Conservation (phyloP, 1,139 yeast species). For the Magnusiomyces magnusii region DNA sequence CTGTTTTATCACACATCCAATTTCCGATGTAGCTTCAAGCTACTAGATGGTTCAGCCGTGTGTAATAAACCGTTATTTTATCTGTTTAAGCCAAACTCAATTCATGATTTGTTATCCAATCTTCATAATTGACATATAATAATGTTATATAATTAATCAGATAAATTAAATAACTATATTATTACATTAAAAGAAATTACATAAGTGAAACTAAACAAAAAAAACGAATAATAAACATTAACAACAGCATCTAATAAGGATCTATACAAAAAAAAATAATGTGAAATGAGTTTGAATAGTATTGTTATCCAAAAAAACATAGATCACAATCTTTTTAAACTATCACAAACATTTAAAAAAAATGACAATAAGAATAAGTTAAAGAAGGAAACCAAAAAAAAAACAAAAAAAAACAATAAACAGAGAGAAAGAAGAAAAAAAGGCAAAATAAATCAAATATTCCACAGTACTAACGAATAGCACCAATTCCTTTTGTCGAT, state of each 20-base stretch:
- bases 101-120: no score
- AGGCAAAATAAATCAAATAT: neutral
- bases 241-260: constrained; percentile 10
- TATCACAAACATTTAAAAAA: neutral
- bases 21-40: no score
- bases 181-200: constrained; percentile 2
- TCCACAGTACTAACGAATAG: neutral
- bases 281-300: no score
- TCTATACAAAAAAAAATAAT: neutral
- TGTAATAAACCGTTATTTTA: no score
- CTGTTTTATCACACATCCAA: no score
- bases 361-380: neutral
- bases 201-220: constrained; percentile 6
- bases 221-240: constrained; percentile 1
- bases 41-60: no score
- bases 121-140: no score
- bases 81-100: no score
- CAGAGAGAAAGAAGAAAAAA: neutral
- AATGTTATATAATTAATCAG: neutral
- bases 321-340: no score
- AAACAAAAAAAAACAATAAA: neutral
- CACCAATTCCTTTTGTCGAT: neutral
- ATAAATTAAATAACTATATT: neutral
- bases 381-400: neutral
- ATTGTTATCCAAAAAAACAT: no score